Evolutionary conservation across 176 grass and related monocot species (phyloP), one percentile per base, ranked within the genome.

Genomic region (Ensete ventricosum): DNA sequence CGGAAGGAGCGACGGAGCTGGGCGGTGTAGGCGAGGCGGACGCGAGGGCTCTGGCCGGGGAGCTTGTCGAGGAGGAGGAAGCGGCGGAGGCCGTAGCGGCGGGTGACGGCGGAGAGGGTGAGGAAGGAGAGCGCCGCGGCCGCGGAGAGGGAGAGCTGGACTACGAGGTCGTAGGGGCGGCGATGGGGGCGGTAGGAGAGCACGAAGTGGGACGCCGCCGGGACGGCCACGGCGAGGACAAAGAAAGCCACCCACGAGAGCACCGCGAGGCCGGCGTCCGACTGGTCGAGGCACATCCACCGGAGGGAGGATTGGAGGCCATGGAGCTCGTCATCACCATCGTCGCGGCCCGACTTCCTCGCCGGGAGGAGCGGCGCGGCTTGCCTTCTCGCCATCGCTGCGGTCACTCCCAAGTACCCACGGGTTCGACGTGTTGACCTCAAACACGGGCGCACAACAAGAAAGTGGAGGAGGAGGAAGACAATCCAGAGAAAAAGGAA

Each of bases 11-110:
- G 71, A 0, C 80, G 70, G 25, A 94, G 82, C 78, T 91, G 82
- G 2, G 66, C 54, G n/a, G 50, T 79, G 79, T 99, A 94, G 0
- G 85, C 88, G 0, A 52, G 54, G 27, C 73, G 84, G 1, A 99
- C 82, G 65, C 90, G 84, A 70, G 71, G 58, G 19, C 88, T 89
- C 86, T 91, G 85, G 70, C 82, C 78, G 1, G 65, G 59, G 73
- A 94, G 77, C 50, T 76, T 85, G 77, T 95, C 91, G 0, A 99
- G 84, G 83, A 94, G 91, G 65, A 99, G 82, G 50, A 93, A 88
- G 11, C 91, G 81, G 20, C 88, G 78, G 64, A 99, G 88, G 57
- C 95, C 91, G 1, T 63, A 52, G 69, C 74, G 69, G 48, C 80
- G 77, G 69, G 82, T 51, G 50, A 87, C 75, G 65, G 77, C 62